phyloP scores from a whole-genome alignment of 2,329 filamentous ascomycete genomes.

The Talaromyces sp. region DNA sequence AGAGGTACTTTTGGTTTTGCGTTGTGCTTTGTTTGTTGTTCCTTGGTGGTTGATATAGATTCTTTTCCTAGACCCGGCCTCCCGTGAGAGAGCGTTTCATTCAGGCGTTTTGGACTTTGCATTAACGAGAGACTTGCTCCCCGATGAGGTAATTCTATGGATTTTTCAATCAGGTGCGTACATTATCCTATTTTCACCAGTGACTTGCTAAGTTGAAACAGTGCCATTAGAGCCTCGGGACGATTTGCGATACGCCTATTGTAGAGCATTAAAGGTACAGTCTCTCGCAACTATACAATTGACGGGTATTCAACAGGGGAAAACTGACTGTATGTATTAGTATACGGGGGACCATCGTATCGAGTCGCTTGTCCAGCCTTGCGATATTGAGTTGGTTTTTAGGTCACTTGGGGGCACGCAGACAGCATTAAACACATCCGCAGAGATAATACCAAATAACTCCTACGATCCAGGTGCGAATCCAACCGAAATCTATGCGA shows the following conservation, averaged over 20 bases:
- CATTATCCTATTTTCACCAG: not conserved
- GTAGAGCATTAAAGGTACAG: conserved; percentile 45
- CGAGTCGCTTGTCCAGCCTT: conserved; percentile 30
- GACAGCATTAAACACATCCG: conserved; percentile 37
- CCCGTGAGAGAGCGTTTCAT: conserved; percentile 55
- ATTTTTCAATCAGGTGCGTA: conserved; percentile 39
- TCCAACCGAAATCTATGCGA: not conserved
- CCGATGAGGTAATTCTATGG: conserved; percentile 64
- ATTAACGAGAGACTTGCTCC: conserved; percentile 44
- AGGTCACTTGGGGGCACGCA: conserved; percentile 51
- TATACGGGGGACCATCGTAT: conserved; percentile 24
- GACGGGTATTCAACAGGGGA: conserved; percentile 10
- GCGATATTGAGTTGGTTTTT: conserved; percentile 51
- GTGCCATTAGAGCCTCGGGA: conserved; percentile 52
- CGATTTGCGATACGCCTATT: conserved; percentile 57
- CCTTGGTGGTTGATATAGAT: conserved; percentile 12
- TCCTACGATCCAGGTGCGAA: conserved; percentile 6
- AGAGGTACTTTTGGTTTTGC: conserved; percentile 22
- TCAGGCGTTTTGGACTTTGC: conserved; percentile 59
- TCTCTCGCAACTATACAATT: not conserved
- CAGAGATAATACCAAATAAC: conserved; percentile 22
- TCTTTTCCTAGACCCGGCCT: conserved; percentile 36
- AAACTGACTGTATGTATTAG: conserved; percentile 15
- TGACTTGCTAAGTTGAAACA: conserved; percentile 10
- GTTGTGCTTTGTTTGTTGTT: not conserved